A percentile compares a stretch with the other conserved stretches of the same genome.
These are phyloP conservation scores for Prunus campanulata DNA, from an alignment of 306 rosid species.

Conservation along the genomic window DNA sequence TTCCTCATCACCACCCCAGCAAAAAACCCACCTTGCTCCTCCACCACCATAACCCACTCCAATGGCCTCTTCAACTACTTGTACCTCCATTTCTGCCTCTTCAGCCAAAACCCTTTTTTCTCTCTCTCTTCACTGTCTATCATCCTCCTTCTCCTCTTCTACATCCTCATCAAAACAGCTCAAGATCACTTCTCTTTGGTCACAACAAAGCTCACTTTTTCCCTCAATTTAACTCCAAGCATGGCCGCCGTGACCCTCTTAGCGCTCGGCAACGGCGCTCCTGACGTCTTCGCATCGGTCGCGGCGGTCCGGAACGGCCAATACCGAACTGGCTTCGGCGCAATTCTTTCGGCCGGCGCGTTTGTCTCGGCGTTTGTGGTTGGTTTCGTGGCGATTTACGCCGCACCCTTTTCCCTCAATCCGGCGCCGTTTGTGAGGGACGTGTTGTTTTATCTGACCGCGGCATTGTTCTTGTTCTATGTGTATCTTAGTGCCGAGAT, in stretches of 20 bases:
- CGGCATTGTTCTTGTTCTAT: conserved; percentile 76
- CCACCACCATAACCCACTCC: conserved; percentile 24
- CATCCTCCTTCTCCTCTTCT: conserved; percentile 69
- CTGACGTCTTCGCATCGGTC: conserved; percentile 81
- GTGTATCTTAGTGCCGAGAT: conserved; percentile 92
- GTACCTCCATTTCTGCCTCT: conserved; percentile 47
- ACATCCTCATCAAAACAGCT: conserved; percentile 87
- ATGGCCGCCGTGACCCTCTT: conserved; percentile 93
- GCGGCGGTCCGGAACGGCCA: conserved; percentile 86
- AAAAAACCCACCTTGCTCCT: conserved; percentile 24
- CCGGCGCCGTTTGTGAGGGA: conserved; percentile 84
- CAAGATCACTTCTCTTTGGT: conserved; percentile 76
- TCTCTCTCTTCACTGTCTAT: conserved; percentile 53
- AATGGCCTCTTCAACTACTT: conserved; percentile 58
- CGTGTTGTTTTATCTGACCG: conserved; percentile 67
- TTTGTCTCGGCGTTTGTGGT: conserved; percentile 91
- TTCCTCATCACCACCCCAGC: conserved; percentile 34
- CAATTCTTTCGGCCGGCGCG: conserved; percentile 88
- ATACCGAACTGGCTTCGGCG: conserved; percentile 80
- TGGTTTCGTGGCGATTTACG: conserved; percentile 85
- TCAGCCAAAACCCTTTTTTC: conserved; percentile 28
- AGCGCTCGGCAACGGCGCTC: conserved; percentile 89
- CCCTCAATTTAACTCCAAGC: conserved; percentile 68
- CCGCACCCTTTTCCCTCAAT: conserved; percentile 72
- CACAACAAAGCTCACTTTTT: conserved; percentile 69